These are phyloP conservation scores for Podaxis mareebaensis DNA, from an alignment of 768 basidiomycete genomes.

Conservation along the genomic window DNA sequence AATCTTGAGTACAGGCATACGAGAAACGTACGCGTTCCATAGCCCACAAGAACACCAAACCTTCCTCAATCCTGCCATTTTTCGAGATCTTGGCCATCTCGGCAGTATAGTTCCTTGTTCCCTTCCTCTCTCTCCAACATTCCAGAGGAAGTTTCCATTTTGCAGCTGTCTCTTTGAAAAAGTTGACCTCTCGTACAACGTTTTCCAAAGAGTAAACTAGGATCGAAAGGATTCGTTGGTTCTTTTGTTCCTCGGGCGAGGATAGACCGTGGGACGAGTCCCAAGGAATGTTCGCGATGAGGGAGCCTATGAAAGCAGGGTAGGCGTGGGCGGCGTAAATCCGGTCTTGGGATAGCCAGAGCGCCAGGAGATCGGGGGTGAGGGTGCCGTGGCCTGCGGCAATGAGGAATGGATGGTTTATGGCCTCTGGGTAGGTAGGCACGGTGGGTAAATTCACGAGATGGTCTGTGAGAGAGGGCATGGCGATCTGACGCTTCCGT, in stretches of 20 bases:
- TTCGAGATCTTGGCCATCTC: constrained; percentile 61
- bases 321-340: constrained; percentile 77
- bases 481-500: background rate
- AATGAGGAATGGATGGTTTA: constrained; percentile 58
- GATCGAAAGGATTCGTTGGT: constrained; percentile 43
- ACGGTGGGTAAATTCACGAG: constrained; percentile 36
- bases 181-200: constrained; percentile 54
- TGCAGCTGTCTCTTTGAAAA: constrained; percentile 56
- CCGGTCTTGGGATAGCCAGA: constrained; percentile 74
- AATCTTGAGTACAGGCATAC: background rate
- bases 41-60: constrained; percentile 73
- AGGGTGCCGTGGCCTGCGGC: constrained; percentile 57
- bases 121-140: constrained; percentile 53
- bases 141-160: constrained; percentile 46
- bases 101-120: constrained; percentile 69
- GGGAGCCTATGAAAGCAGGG: constrained; percentile 66
- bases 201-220: constrained; percentile 58
- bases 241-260: constrained; percentile 35
- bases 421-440: constrained; percentile 47
- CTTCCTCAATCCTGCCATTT: constrained; percentile 53
- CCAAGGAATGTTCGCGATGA: constrained; percentile 63
- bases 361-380: constrained; percentile 44
- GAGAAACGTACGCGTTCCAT: constrained; percentile 63
- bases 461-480: constrained; percentile 31
- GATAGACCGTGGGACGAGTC: constrained; percentile 30